A percentile compares a stretch with the other conserved stretches of the same genome.
phyloP scores from a whole-genome alignment of 192 early-diverging fungal species.

The Oehlia diaphana region DNA sequence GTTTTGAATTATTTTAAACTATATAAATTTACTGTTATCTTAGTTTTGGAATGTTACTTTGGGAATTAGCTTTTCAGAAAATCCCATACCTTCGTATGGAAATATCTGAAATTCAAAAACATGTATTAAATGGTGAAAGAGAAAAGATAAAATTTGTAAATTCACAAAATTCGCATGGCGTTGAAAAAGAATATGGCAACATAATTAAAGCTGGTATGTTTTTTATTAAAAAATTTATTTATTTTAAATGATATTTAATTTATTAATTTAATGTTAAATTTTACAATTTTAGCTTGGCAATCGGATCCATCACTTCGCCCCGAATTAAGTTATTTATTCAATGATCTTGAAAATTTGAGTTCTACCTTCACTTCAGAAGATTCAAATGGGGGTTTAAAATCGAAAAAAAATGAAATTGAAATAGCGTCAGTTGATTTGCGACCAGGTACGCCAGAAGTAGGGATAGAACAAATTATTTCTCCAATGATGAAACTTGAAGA shows the following conservation, averaged over 20 bases:
- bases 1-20: background rate
- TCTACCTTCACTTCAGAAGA: too few species aligned
- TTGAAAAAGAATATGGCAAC: background rate
- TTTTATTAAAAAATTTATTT: too few species aligned
- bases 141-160: background rate
- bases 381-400: background rate
- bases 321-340: too few species aligned
- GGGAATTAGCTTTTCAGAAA: background rate
- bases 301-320: too few species aligned
- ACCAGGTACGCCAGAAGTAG: background rate
- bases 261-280: too few species aligned
- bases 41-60: conserved; percentile 11
- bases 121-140: background rate
- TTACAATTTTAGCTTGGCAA: too few species aligned
- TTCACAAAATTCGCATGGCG: background rate
- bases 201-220: background rate
- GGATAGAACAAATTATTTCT: background rate
- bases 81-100: background rate
- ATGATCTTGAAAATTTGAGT: too few species aligned
- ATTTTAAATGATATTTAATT: too few species aligned
- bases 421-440: too few species aligned
- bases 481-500: background rate
- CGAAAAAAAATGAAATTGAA: background rate
- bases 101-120: background rate
- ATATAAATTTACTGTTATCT: too few species aligned